Evolutionary conservation across 2,329 filamentous ascomycete species (phyloP), one percentile per base, ranked within the genome.

Genomic region (Pseudogymnoascus sp.): DNA sequence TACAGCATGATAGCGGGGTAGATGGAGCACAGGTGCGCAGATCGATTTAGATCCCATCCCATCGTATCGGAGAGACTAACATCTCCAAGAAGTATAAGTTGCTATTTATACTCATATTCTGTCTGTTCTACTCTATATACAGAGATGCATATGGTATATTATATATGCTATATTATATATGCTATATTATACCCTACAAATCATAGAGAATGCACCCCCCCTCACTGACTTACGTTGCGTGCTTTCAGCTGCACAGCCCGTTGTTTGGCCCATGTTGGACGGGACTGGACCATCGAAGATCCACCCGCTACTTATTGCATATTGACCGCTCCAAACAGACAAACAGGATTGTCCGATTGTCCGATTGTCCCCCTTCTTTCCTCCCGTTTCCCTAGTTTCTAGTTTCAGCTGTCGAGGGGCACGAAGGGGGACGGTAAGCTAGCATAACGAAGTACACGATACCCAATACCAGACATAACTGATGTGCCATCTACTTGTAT

Each of bases 391-490:
- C 11, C 23, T 21, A 51, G 40, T 51, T 51, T 51, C 23, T 21
- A 51, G 40, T 51, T 51, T 51, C 45, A 51, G 45, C 45, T 51
- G 23, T 51, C 45, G 45, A 51, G 45, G 45, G 45, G 45, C 21
- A n/a, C 21, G 12, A 47, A 7, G 6, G 12, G 26, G 18, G 40
- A 45, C 16, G 2, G 42, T 14, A 51, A 10, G 2, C 42, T 18
- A 26, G 5, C 39, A 51, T 5, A 26, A 26, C 12, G 7, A 51
- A 29, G 21, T 51, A 51, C 26, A 26, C 5, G 4, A 51, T 51
- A 51, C 42, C 11, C 4, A 51, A 51, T 12, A 51, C 14, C 12
- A 26, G 21, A 12, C 14, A 26, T 26, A 51, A n/a, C 21, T 51
- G 5, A 26, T 7, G 14, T 51, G 42, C 21, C 3, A 51, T 2